Percentiles rank a stretch among this genome's conserved stretches.
Evolutionary conservation across 345 rosid species (phyloP).

Genomic region (Rubroshorea leprosula): DNA sequence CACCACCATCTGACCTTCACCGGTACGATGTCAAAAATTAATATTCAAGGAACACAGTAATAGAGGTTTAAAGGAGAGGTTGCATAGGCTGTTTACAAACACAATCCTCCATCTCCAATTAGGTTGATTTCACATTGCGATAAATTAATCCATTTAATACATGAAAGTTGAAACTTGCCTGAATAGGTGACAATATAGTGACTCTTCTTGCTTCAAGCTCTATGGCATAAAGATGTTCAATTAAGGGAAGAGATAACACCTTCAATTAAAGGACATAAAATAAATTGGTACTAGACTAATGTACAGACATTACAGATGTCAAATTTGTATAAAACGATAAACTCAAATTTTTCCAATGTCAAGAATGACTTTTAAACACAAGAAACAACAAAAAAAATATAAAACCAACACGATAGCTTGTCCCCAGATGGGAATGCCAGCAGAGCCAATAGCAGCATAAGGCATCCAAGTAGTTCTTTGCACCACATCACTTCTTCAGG

Average conservation of each 20-base stretch:
- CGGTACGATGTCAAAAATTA: too few species aligned
- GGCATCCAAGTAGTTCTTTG: constrained; percentile 5
- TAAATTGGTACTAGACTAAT: background rate
- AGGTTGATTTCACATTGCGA: background rate
- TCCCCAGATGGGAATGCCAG: constrained; percentile 15
- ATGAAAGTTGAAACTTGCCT: background rate
- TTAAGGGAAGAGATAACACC: background rate
- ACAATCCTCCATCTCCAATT: background rate
- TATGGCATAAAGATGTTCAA: background rate
- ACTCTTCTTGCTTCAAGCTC: background rate
- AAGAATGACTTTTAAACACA: constrained; percentile 12
- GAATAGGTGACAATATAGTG: background rate
- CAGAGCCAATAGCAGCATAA: constrained; percentile 16
- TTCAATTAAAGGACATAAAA: constrained; percentile 6
- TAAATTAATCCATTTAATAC: background rate
- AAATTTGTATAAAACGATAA: background rate
- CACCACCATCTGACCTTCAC: too few species aligned
- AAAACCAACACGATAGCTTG: constrained; percentile 16
- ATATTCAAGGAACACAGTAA: background rate
- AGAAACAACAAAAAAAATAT: constrained; percentile 23
- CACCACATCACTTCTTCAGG: constrained; percentile 49
- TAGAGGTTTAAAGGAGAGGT: background rate
- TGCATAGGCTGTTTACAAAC: background rate
- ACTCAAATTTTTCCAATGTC: constrained; percentile 6
- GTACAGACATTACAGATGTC: constrained; percentile 1